Evolutionary conservation across 106 monocot species (phyloP), one percentile per base, ranked within the genome.

Genomic region (Platanthera guangdongensis): DNA sequence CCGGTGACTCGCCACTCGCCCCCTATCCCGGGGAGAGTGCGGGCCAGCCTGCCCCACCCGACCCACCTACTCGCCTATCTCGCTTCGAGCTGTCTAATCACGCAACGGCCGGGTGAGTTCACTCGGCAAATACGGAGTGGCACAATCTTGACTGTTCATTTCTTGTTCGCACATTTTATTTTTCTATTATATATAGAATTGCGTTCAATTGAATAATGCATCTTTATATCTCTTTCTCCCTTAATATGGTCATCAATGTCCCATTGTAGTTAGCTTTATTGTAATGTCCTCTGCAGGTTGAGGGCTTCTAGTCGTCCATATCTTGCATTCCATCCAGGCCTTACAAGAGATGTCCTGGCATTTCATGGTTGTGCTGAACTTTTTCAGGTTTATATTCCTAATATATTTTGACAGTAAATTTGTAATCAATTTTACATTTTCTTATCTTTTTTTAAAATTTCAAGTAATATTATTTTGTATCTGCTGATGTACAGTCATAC

Each of bases 281-380:
- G 13, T 53, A 53, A 10, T 28, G 30, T 70, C 80, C 10, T 73
- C 80, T 88, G 64, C 86, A 95, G 95, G 71, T 85, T 95, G 52
- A 79, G 90, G 74, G 84, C 83, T 80, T 83, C 47, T 74, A 88
- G 86, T 67, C 84, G 78, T 75, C 95, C 86, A 45, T 95, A 92
- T 76, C 75, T 95, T 65, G 84, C 84, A 64, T 95, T 81, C 84
- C 90, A 92, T 76, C 92, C 95, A 39, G 95, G 95, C 30, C 84
- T 95, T 45, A 63, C 85, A 50, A 90, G 85, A 82, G 92, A 92
- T 49, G 80, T 78, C 19, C 80, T 95, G 47, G 95, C 95, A 81
- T 90, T 88, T 81, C 90, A 92, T 87, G 92, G 95, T 21, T 95
- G 95, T 87, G 92, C 92, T 57, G 95, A 95, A 70, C 90, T 88